Conservation (phyloP, 1,284 basidiomycete species). For the Pyrrhoderma lamaoense region DNA sequence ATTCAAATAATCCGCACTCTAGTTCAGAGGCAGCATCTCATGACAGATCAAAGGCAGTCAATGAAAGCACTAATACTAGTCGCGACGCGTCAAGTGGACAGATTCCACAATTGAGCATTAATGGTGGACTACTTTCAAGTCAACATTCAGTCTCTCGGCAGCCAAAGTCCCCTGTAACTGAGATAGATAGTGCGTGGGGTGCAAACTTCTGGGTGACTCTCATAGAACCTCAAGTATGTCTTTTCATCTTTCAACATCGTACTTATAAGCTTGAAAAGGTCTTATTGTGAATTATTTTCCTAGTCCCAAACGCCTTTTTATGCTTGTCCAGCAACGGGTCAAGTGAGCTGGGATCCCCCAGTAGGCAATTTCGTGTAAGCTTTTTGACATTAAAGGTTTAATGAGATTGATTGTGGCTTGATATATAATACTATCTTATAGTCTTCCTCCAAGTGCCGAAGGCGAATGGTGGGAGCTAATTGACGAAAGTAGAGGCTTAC, state of each 20-base stretch:
- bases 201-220: constrained; percentile 85
- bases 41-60: no score
- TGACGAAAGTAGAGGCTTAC: constrained; percentile 70
- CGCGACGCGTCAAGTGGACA: neutral
- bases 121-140: constrained; percentile 5
- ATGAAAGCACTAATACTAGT: neutral
- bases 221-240: constrained; percentile 68
- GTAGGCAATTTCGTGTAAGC: constrained; percentile 83
- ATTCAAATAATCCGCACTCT: no score
- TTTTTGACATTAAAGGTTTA: neutral
- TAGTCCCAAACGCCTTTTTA: constrained; percentile 81
- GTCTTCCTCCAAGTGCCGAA: constrained; percentile 73
- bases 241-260: neutral
- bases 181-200: constrained; percentile 48
- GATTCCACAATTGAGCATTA: constrained; percentile 11
- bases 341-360: constrained; percentile 89
- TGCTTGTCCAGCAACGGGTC: constrained; percentile 86
- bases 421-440: constrained; percentile 24
- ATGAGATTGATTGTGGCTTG: constrained; percentile 1
- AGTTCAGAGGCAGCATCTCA: no score
- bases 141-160: constrained; percentile 6
- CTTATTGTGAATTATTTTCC: neutral
- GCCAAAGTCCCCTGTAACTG: constrained; percentile 4
- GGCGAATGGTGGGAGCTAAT: constrained; percentile 96
- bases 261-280: neutral